phyloP scores from a whole-genome alignment of 768 basidiomycete species.

The Phylloporus scabripes region DNA sequence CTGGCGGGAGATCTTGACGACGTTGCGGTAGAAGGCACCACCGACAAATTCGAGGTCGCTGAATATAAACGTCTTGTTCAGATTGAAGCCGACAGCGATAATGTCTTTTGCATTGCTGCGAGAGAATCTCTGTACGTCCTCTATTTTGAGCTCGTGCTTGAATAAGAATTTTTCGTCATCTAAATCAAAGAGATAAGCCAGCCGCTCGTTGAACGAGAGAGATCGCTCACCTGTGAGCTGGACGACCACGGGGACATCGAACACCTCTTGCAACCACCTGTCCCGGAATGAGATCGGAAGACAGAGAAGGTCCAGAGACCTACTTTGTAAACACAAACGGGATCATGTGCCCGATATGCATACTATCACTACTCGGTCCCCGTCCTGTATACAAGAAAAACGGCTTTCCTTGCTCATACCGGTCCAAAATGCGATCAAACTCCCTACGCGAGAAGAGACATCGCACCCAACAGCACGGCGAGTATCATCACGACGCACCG shows the following conservation, averaged over 20 bases:
- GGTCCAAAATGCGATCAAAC: slow-evolving; percentile 87
- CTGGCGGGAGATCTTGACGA: slow-evolving; percentile 86
- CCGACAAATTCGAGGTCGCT: slow-evolving; percentile 87
- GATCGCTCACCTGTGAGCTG: slow-evolving; percentile 77
- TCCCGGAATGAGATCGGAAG: slow-evolving; percentile 1
- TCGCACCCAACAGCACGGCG: background rate
- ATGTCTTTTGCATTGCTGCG: slow-evolving; percentile 90
- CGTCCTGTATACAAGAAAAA: slow-evolving; percentile 98
- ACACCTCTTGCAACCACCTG: slow-evolving; percentile 96
- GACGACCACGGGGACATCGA: slow-evolving; percentile 89
- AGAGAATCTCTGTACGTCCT: slow-evolving; percentile 80
- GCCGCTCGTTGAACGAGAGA: background rate
- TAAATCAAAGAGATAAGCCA: slow-evolving; percentile 22
- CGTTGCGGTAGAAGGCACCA: slow-evolving; percentile 90
- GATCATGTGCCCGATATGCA: slow-evolving; percentile 97
- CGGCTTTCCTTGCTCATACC: slow-evolving; percentile 94
- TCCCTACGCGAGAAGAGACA: slow-evolving; percentile 49
- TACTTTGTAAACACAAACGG: slow-evolving; percentile 97
- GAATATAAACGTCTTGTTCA: slow-evolving; percentile 95
- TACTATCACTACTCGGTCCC: slow-evolving; percentile 92
- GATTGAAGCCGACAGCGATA: slow-evolving; percentile 91
- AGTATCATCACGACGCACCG: slow-evolving; percentile 47
- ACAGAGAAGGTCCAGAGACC: slow-evolving; percentile 21
- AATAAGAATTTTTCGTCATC: slow-evolving; percentile 99
- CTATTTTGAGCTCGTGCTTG: slow-evolving; percentile 88